Evolutionary conservation across 768 basidiomycete genomes (phyloP), one percentile per base, ranked within the genome.

Genomic region (Psilocybe cubensis): DNA sequence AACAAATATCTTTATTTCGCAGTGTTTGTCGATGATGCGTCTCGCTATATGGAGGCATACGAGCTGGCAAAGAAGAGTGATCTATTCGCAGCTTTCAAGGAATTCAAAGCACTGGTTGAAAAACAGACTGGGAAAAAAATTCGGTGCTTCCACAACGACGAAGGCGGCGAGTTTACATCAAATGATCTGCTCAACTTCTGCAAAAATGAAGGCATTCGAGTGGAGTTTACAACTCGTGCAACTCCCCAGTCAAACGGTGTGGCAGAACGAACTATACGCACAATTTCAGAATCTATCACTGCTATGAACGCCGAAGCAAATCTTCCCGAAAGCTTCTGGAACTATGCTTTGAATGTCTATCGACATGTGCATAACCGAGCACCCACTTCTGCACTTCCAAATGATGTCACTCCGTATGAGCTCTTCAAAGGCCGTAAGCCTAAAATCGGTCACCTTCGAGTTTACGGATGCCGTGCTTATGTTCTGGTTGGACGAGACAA

Each of bases 241-340:
- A 48, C 41, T 21, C 76, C 76, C 1, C 72, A 79, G 63, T 75
- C 80, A 48, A 83, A 82, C 57, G 73, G 77, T 20, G 68, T 78
- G 3, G 76, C 77, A 2, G 76, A 83, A 58, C 58, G 72, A 1
- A 58, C 61, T 2, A 81, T 81, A 38, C 57, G 70, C 2, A 74
- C 72, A 0, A 62, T 82, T 25, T 57, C 64, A 0, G 71, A 79
- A 20, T 63, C 58, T 14, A 65, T 71, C 4, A 60, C 55, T 11
- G 62, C 72, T 0, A 72, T 79, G 66, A 65, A 78, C 3, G 25
- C 35, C 17, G 57, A 64, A 24, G 56, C 63, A 4, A 38, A 61
- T 12, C 55, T 67, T 12, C 66, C 64, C 9, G n/a, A 31, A 2
- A 53, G 42, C 5, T 66, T 72, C 43, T 72, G 69, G 69, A 31